phyloP scores from a whole-genome alignment of 192 early-diverging fungal species.

The Entomortierella lignicola region DNA sequence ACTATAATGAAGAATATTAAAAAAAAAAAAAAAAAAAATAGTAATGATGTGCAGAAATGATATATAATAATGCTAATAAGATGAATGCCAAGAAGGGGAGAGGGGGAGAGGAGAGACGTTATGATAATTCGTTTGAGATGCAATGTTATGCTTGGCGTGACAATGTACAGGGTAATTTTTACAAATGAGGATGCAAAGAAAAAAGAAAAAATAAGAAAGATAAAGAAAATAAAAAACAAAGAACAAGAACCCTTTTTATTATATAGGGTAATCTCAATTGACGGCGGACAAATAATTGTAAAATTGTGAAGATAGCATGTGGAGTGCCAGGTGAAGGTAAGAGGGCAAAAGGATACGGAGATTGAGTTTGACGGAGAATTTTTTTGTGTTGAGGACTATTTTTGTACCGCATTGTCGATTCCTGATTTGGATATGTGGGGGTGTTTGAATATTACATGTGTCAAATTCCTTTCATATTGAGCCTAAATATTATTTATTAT shows the following conservation, averaged over 20 bases:
- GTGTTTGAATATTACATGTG: no score
- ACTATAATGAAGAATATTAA: background rate
- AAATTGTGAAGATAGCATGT: background rate
- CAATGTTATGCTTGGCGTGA: background rate
- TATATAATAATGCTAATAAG: no score
- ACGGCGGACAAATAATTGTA: background rate
- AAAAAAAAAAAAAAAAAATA: no score
- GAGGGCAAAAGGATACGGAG: background rate
- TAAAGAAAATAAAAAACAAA: background rate
- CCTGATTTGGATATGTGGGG: background rate
- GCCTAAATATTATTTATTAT: no score
- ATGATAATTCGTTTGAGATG: background rate
- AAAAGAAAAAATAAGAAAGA: background rate
- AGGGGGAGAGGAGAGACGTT: background rate
- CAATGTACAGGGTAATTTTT: background rate
- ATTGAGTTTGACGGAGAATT: conserved; percentile 14
- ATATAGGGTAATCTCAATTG: background rate
- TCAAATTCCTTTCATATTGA: no score
- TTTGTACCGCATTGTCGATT: conserved; percentile 8
- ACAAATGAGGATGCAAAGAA: background rate
- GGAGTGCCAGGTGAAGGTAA: no score
- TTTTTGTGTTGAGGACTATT: background rate
- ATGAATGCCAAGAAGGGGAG: background rate
- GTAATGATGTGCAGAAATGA: no score
- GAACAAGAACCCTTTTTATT: background rate